A percentile compares a stretch with the other conserved stretches of the same genome.
phyloP scores from a whole-genome alignment of 192 early-diverging fungal genomes.

The Martensiomyces pterosporus region DNA sequence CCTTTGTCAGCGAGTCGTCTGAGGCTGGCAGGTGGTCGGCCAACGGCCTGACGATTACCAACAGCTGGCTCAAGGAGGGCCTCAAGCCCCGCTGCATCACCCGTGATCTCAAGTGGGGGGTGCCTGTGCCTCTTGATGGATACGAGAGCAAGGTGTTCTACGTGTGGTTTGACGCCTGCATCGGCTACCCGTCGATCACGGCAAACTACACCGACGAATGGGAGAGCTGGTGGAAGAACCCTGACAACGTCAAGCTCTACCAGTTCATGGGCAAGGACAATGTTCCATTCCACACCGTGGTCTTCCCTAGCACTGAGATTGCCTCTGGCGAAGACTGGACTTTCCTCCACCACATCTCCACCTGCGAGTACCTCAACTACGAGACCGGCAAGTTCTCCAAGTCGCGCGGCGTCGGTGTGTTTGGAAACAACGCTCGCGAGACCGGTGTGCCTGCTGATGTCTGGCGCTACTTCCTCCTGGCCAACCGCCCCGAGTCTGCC shows the following conservation, averaged over 20 bases:
- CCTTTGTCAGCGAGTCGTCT: constrained; percentile 67
- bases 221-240: constrained; percentile 99
- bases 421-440: constrained; percentile 91
- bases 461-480: constrained; percentile 95
- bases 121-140: constrained; percentile 80
- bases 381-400: constrained; percentile 97
- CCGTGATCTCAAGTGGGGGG: constrained; percentile 98
- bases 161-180: constrained; percentile 99
- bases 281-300: constrained; percentile 97
- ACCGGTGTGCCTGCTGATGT: constrained; percentile 87
- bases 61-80: constrained; percentile 91
- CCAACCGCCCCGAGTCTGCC: constrained; percentile 85
- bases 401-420: constrained; percentile 92
- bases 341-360: constrained; percentile 83
- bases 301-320: constrained; percentile 89
- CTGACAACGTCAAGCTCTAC: constrained; percentile 89
- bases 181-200: constrained; percentile 97
- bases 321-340: constrained; percentile 91
- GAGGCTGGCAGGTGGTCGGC: constrained; percentile 79
- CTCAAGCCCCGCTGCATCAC: constrained; percentile 93
- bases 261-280: constrained; percentile 99
- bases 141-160: constrained; percentile 95
- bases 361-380: constrained; percentile 97
- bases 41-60: constrained; percentile 86
- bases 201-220: constrained; percentile 91